These are phyloP conservation scores for Aspergillus tamarii DNA, from an alignment of 2,329 filamentous ascomycete species.

Conservation along the genomic window DNA sequence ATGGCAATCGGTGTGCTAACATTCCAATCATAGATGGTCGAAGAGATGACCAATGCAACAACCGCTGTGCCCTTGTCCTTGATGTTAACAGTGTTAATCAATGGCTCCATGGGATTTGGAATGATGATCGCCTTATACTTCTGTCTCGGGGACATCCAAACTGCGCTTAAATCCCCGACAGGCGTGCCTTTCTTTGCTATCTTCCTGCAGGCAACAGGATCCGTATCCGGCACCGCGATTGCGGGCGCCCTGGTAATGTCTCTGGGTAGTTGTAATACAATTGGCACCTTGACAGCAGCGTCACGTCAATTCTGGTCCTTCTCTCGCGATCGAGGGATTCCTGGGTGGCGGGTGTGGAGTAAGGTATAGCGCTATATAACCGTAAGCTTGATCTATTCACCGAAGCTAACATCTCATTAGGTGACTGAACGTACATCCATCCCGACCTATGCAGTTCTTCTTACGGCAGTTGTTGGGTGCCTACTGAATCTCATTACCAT, in stretches of 20 bases:
- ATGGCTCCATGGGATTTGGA: constrained; percentile 40
- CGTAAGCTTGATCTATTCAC: background rate
- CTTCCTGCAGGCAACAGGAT: constrained; percentile 35
- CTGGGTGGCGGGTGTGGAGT: constrained; percentile 32
- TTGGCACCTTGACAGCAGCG: constrained; percentile 48
- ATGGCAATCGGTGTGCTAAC: background rate
- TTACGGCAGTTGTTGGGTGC: constrained; percentile 31
- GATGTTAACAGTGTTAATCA: constrained; percentile 39
- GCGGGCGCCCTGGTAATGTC: constrained; percentile 32
- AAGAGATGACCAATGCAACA: constrained; percentile 45
- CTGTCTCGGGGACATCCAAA: constrained; percentile 38
- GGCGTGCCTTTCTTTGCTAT: constrained; percentile 42
- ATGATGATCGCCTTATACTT: constrained; percentile 45
- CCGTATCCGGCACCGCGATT: constrained; percentile 27
- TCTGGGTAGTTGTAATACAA: constrained; percentile 34
- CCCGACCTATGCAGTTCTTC: constrained; percentile 28
- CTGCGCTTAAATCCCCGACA: constrained; percentile 28
- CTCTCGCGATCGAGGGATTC: constrained; percentile 31
- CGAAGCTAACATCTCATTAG: constrained; percentile 6
- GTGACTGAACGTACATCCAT: constrained; percentile 30
- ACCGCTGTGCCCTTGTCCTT: constrained; percentile 41
- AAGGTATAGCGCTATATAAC: constrained; percentile 16
- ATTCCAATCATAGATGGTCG: constrained; percentile 32
- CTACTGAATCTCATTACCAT: constrained; percentile 40
- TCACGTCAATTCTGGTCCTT: constrained; percentile 44